phyloP scores from a whole-genome alignment of 257 asterid genomes.

The Solanum microdontum region DNA sequence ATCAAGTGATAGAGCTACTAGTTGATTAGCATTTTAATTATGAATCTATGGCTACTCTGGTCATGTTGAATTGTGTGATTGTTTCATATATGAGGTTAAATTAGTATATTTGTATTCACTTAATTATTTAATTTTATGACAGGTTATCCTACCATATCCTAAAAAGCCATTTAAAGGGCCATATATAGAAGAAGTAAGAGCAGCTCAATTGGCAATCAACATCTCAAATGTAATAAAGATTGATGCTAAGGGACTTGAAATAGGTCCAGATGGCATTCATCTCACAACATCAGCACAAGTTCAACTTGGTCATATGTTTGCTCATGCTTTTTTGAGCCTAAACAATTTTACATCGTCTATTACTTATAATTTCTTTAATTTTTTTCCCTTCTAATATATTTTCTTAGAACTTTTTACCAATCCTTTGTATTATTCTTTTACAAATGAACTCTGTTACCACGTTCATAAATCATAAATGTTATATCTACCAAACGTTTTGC shows the following conservation, averaged over 20 bases:
- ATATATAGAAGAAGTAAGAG: conserved; percentile 33
- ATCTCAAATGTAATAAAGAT: conserved; percentile 39
- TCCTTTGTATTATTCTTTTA: neutral
- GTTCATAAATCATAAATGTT: neutral
- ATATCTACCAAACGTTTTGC: neutral
- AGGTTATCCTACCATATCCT: neutral
- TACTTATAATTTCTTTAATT: neutral
- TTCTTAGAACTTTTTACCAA: neutral
- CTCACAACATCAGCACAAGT: conserved; percentile 42
- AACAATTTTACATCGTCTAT: neutral
- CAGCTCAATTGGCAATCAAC: conserved; percentile 40
- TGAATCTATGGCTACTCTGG: neutral
- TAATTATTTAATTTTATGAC: neutral
- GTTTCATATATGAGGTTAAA: neutral
- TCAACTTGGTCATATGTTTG: conserved; percentile 41
- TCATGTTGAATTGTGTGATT: neutral
- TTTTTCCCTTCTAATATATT: neutral
- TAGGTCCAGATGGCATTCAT: conserved; percentile 39
- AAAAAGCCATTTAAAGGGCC: conserved; percentile 12
- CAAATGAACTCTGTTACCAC: neutral
- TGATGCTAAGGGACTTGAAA: conserved; percentile 46
- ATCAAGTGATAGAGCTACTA: neutral
- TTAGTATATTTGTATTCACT: neutral
- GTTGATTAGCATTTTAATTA: neutral
- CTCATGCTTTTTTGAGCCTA: conserved; percentile 23